Evolutionary conservation across 2,329 filamentous ascomycete genomes (phyloP).

Genomic region (Davidsoniella australis): DNA sequence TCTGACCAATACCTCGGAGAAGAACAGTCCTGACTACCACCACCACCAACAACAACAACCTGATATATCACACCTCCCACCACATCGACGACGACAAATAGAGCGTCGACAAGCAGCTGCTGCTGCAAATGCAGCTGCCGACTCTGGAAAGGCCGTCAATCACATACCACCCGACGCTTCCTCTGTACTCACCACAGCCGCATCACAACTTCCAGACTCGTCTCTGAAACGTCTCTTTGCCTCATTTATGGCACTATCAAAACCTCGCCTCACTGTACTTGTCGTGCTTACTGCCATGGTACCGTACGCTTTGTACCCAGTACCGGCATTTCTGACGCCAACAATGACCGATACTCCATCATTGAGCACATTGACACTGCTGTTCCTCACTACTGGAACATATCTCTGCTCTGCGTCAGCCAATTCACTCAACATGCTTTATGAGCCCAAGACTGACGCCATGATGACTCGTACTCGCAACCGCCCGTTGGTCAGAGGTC

Average conservation of each 20-base stretch:
- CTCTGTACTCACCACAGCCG: conserved; percentile 35
- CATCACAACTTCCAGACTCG: conserved; percentile 30
- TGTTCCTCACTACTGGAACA: conserved; percentile 82
- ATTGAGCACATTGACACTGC: conserved; percentile 73
- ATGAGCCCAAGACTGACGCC: conserved; percentile 78
- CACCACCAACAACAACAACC: background rate
- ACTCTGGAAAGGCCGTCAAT: conserved; percentile 14
- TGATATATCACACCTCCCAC: background rate
- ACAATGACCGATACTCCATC: conserved; percentile 53
- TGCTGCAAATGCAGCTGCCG: conserved; percentile 6
- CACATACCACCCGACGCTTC: conserved; percentile 34
- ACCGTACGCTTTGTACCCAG: conserved; percentile 82
- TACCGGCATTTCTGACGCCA: conserved; percentile 66
- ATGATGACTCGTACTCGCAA: conserved; percentile 90
- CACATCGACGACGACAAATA: conserved; percentile 13
- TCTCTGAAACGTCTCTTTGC: conserved; percentile 52
- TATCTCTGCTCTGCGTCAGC: conserved; percentile 78
- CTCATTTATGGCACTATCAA: conserved; percentile 79
- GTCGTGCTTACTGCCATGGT: conserved; percentile 83
- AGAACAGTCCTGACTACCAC: background rate
- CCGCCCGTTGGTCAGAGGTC: conserved; percentile 65
- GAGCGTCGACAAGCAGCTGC: conserved; percentile 11
- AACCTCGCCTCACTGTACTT: conserved; percentile 80
- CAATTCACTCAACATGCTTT: conserved; percentile 93
- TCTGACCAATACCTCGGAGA: background rate